Conservation (phyloP, 2,329 filamentous ascomycete genomes). For the Arthrobotrys pseudoclavata region DNA sequence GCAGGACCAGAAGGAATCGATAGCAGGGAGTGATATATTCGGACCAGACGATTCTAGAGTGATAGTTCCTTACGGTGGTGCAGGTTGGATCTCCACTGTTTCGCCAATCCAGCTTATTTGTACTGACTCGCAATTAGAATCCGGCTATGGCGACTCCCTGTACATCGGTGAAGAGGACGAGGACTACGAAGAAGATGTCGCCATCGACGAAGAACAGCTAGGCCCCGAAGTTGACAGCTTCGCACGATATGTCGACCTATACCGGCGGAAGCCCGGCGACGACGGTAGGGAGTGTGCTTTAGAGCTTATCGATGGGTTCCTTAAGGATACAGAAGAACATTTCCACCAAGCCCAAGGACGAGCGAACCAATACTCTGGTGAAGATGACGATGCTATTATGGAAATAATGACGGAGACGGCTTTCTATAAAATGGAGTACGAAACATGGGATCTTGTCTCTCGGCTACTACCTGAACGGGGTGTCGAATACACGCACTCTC, state of each 20-base stretch:
- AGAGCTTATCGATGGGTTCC: constrained; percentile 62
- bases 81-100: constrained; percentile 68
- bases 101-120: constrained; percentile 50
- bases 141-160: constrained; percentile 63
- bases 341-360: constrained; percentile 36
- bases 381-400: constrained; percentile 42
- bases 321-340: constrained; percentile 58
- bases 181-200: constrained; percentile 67
- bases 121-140: constrained; percentile 63
- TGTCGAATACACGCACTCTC: constrained; percentile 63
- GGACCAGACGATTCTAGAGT: constrained; percentile 46
- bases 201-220: constrained; percentile 71
- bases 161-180: constrained; percentile 62
- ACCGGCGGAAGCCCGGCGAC: constrained; percentile 62
- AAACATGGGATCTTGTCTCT: constrained; percentile 89
- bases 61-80: constrained; percentile 58
- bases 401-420: constrained; percentile 69
- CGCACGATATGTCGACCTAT: constrained; percentile 61
- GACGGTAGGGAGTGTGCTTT: constrained; percentile 61
- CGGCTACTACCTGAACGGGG: constrained; percentile 76
- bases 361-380: constrained; percentile 32
- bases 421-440: constrained; percentile 83
- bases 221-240: constrained; percentile 61
- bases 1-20: constrained; percentile 45
- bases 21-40: constrained; percentile 53